Percentiles rank a stretch among this genome's conserved stretches.
These are phyloP conservation scores for Rhizomucor miehei DNA, from an alignment of 371 early-diverging fungal genomes.

Conservation along the genomic window DNA sequence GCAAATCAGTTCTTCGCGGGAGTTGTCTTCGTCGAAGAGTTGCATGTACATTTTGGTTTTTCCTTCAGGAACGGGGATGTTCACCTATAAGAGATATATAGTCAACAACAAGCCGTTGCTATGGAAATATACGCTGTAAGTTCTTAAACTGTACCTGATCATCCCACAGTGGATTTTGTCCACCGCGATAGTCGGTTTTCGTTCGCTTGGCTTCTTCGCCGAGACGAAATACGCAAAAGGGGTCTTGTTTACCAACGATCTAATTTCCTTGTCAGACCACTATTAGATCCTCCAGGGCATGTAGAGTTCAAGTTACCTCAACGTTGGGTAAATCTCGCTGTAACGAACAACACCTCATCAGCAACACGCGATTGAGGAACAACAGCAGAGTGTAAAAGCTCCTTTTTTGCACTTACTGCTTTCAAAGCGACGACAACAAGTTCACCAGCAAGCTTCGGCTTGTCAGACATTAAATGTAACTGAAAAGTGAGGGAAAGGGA, in stretches of 20 bases:
- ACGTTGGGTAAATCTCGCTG: constrained; percentile 46
- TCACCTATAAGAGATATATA: too few relatives aligned
- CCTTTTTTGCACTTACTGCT: constrained; percentile 30
- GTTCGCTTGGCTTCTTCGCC: constrained; percentile 38
- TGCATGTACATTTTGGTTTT: constrained; percentile 41
- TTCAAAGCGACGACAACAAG: constrained; percentile 47
- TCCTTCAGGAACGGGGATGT: constrained; percentile 37
- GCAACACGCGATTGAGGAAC: neutral
- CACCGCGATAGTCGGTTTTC: constrained; percentile 45
- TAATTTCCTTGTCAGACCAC: constrained; percentile 5
- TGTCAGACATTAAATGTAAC: constrained; percentile 6
- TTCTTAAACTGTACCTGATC: constrained; percentile 36
- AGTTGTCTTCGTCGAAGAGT: constrained; percentile 43
- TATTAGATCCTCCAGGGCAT: neutral
- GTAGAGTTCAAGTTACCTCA: constrained; percentile 28
- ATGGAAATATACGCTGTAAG: neutral
- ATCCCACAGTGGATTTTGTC: constrained; percentile 52
- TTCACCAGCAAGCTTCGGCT: constrained; percentile 31
- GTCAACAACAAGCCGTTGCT: neutral
- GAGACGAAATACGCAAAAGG: constrained; percentile 39
- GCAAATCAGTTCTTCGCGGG: constrained; percentile 62
- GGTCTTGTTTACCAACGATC: constrained; percentile 51
- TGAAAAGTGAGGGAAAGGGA: constrained; percentile 6
- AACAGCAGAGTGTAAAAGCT: neutral
- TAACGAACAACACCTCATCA: constrained; percentile 3